Evolutionary conservation across 106 monocot genomes (phyloP).

Genomic region (Allium sativum): DNA sequence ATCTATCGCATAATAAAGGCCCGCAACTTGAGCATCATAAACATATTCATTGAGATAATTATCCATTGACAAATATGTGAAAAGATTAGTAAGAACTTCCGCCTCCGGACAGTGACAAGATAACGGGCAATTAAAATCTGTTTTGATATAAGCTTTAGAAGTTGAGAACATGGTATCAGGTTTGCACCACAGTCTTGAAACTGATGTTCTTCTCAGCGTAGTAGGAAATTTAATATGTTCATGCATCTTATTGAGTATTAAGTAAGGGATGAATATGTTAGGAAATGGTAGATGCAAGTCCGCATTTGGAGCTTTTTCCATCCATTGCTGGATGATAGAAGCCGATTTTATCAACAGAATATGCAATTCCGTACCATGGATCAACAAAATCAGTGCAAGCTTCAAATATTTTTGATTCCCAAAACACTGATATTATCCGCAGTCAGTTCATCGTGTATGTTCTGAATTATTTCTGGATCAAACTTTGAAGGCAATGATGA

Average conservation of each 20-base stretch:
- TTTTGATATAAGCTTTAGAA: conserved; percentile 66
- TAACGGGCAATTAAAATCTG: conserved; percentile 79
- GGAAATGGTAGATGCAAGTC: conserved; percentile 64
- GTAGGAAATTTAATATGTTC: conserved; percentile 61
- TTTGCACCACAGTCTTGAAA: conserved; percentile 91
- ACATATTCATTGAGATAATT: conserved; percentile 90
- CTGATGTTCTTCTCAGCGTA: conserved; percentile 48
- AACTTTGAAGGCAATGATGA: conserved; percentile 73
- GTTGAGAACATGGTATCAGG: conserved; percentile 74
- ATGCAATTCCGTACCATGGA: conserved; percentile 85
- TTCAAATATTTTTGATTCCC: conserved; percentile 84
- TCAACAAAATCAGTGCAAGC: conserved; percentile 53
- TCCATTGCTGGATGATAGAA: conserved; percentile 70
- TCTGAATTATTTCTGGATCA: conserved; percentile 41
- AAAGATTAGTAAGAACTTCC: conserved; percentile 65
- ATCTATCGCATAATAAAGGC: conserved; percentile 51
- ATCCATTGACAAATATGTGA: conserved; percentile 73
- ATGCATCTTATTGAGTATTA: conserved; percentile 39
- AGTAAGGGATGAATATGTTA: conserved; percentile 83
- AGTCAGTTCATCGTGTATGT: conserved; percentile 39
- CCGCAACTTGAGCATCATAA: conserved; percentile 97
- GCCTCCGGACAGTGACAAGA: conserved; percentile 83
- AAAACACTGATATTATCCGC: conserved; percentile 69
- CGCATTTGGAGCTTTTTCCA: conserved; percentile 53
- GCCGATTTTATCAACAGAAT: conserved; percentile 40